phyloP scores from a whole-genome alignment of 2,329 filamentous ascomycete species.

The Cladophialophora psammophila region DNA sequence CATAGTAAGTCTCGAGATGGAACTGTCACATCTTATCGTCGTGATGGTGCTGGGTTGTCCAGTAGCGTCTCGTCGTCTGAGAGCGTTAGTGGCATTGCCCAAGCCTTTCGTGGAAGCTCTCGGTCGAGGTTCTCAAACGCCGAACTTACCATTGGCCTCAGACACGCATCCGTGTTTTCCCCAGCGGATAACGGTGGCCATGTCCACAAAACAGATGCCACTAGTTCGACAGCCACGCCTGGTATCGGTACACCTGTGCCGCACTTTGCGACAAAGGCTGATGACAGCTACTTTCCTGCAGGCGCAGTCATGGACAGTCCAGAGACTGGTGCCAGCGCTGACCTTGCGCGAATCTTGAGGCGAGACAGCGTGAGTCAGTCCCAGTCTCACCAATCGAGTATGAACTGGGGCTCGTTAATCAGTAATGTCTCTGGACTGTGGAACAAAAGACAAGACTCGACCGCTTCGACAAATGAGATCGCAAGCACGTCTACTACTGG shows the following conservation, averaged over 20 bases:
- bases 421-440: constrained; percentile 58
- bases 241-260: constrained; percentile 60
- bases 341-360: constrained; percentile 61
- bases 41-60: constrained; percentile 41
- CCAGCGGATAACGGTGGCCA: constrained; percentile 53
- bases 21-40: constrained; percentile 22
- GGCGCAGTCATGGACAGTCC: constrained; percentile 42
- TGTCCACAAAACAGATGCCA: constrained; percentile 57
- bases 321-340: constrained; percentile 61
- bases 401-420: constrained; percentile 64
- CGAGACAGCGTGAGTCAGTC: constrained; percentile 60
- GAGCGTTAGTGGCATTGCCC: constrained; percentile 42
- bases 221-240: constrained; percentile 61
- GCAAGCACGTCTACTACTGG: constrained; percentile 38
- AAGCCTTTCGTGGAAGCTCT: constrained; percentile 21
- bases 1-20: constrained; percentile 30
- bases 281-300: constrained; percentile 39
- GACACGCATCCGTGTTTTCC: constrained; percentile 49
- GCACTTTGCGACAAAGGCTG: constrained; percentile 54
- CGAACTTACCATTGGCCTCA: constrained; percentile 10
- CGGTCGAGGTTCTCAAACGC: constrained; percentile 14
- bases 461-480: constrained; percentile 49
- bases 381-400: constrained; percentile 56
- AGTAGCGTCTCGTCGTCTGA: constrained; percentile 56
- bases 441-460: constrained; percentile 59